A percentile compares a stretch with the other conserved stretches of the same genome.
Evolutionary conservation across 2,329 filamentous ascomycete genomes (phyloP).

Genomic region (Exophiala sideris): DNA sequence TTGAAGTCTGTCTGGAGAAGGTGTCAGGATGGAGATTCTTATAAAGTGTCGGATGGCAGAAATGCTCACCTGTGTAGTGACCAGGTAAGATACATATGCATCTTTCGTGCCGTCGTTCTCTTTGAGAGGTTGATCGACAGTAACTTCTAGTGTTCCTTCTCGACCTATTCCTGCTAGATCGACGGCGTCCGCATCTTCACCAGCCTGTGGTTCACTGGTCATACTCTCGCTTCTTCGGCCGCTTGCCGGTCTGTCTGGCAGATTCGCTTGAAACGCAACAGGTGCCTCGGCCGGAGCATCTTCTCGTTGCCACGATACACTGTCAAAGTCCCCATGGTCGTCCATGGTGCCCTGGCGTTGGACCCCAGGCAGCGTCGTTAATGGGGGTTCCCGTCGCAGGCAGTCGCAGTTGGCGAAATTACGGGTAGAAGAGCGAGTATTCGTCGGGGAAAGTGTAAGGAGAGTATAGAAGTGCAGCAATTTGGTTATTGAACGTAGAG

Average conservation of each 20-base stretch:
- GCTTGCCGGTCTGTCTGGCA: constrained; percentile 34
- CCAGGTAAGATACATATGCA: constrained; percentile 90
- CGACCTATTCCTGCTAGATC: constrained; percentile 64
- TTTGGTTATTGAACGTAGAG: not conserved
- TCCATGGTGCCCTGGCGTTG: constrained; percentile 35
- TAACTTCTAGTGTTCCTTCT: constrained; percentile 76
- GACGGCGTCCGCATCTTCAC: constrained; percentile 50
- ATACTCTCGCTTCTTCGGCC: constrained; percentile 48
- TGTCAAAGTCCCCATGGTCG: constrained; percentile 70
- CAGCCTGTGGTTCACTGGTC: constrained; percentile 46
- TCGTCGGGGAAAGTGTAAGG: not conserved
- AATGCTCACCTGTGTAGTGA: constrained; percentile 74
- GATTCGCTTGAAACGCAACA: constrained; percentile 18
- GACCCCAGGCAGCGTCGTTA: constrained; percentile 11
- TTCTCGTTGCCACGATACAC: constrained; percentile 72
- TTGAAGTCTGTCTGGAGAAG: constrained; percentile 77
- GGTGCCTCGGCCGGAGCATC: constrained; percentile 46
- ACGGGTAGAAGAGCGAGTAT: not conserved
- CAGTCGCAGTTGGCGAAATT: no score
- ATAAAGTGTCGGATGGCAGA: not conserved
- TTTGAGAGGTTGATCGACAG: constrained; percentile 79
- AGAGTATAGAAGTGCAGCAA: not conserved
- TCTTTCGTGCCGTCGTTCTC: constrained; percentile 97
- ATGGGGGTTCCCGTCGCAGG: not conserved
- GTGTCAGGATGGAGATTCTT: constrained; percentile 3